Base-by-base conservation (phyloP, 768 basidiomycete genomes). In the Kwoniella sp. region DNA sequence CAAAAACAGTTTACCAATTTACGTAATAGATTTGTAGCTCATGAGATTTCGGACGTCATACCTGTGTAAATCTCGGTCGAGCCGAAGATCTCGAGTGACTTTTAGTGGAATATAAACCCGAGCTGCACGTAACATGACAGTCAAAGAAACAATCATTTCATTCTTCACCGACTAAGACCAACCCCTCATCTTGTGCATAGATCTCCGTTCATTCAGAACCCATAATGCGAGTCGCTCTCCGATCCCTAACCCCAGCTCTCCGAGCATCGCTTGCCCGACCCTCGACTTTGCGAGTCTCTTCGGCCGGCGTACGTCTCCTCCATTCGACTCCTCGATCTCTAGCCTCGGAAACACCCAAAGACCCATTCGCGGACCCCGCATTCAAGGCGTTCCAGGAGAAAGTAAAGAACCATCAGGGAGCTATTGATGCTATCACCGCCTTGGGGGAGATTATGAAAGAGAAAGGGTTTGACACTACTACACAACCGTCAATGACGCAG, bases 381-480 rank as follows among this genome's bases (percentile, higher is more conserved):
- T 63, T 71, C 29, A 63, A 67, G 27, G 57, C 61, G 21, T 71
- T 71, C 54, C 67, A 62, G 21, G 70, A 74, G 24, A 74, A 74
- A 44, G 58, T 77, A 27, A 62, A 62, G 52, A 65, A 67, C 26
- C 69, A 71, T 57, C 68, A 72, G 24, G 66, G 66, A 0, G 73
- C 76, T 37, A 62, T 73, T 19, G 64, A 71, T n/a, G 76, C 76
- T 22, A 65, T 77, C 61, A 63, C 68, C 55, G 49, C 63, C 6
- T 53, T 72, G 13, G 69, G 64, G 17, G 65, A 72, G 56, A 22
- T 74, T 33, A 71, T 74, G 68, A 52, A 73, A 64, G 53, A 61
- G 22, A 77, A 77, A 59, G 76, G 76, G 0, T 62, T 74, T 54
- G 76, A 74, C 55, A 67, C 70, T n/a, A 65, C 68, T 6, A 58